Evolutionary conservation across 1,284 basidiomycete species (phyloP).

Genomic region (Cryptococcus sp.): DNA sequence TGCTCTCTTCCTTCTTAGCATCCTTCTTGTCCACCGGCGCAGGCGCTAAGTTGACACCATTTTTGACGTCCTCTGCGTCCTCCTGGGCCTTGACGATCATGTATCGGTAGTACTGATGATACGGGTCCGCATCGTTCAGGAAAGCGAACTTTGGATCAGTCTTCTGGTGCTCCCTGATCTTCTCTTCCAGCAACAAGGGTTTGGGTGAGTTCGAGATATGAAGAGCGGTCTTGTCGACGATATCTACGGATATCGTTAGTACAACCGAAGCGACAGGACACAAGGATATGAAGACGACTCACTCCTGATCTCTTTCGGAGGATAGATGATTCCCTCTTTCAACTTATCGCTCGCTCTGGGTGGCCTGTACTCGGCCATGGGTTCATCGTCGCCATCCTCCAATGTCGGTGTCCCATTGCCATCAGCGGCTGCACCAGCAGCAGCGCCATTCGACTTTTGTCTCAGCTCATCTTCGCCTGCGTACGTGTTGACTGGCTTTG

Average conservation of each 20-base stretch:
- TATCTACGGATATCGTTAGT: conserved; percentile 59
- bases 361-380: conserved; percentile 44
- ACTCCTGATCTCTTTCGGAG: conserved; percentile 91
- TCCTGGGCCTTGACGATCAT: conserved; percentile 68
- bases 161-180: conserved; percentile 91
- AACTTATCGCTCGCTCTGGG: conserved; percentile 62
- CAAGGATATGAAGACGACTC: conserved; percentile 42
- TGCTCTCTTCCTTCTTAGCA: conserved; percentile 56
- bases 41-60: conserved; percentile 28
- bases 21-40: conserved; percentile 42
- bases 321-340: conserved; percentile 81
- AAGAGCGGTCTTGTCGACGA: conserved; percentile 94
- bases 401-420: conserved; percentile 22
- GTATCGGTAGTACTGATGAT: conserved; percentile 94
- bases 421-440: conserved; percentile 6
- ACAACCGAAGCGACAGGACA: not conserved
- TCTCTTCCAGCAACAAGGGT: conserved; percentile 87
- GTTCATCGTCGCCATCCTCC: conserved; percentile 27
- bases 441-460: conserved; percentile 23
- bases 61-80: conserved; percentile 67
- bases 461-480: conserved; percentile 49
- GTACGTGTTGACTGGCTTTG: conserved; percentile 50
- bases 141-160: conserved; percentile 96
- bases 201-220: conserved; percentile 90
- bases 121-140: conserved; percentile 86